Conservation (phyloP, 1,139 yeast genomes). For the Debaryomyces nepalensis region DNA sequence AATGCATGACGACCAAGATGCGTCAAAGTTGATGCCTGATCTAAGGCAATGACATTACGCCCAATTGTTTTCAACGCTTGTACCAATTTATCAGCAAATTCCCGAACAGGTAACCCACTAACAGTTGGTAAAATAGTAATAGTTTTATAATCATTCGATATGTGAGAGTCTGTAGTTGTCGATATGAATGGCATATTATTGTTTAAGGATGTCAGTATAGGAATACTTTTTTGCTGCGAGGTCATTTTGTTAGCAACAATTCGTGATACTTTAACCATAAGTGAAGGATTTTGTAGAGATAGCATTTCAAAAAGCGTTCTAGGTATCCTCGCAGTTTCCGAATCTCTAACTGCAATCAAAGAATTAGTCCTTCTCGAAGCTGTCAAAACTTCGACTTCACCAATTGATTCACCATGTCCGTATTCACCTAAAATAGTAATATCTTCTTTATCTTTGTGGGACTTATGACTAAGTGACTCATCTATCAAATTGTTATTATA, state of each 20-base stretch:
- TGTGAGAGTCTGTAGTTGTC: constrained; percentile 34
- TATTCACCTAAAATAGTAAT: constrained; percentile 67
- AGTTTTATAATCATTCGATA: constrained; percentile 69
- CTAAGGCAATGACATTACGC: constrained; percentile 73
- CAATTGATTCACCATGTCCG: constrained; percentile 94
- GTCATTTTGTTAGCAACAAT: constrained; percentile 78
- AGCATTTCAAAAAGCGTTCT: constrained; percentile 84
- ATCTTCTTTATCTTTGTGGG: constrained; percentile 31
- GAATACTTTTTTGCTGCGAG: constrained; percentile 23
- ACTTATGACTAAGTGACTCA: constrained; percentile 25
- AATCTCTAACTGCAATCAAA: constrained; percentile 86
- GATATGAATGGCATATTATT: constrained; percentile 22
- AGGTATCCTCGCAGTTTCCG: constrained; percentile 93
- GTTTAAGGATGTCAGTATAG: constrained; percentile 14
- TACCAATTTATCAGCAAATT: constrained; percentile 76
- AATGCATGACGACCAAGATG: constrained; percentile 93
- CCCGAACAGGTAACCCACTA: constrained; percentile 78
- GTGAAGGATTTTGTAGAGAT: constrained; percentile 83
- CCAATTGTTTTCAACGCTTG: constrained; percentile 75
- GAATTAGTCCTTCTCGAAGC: constrained; percentile 76
- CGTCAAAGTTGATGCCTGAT: constrained; percentile 78
- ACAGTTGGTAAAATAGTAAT: constrained; percentile 83
- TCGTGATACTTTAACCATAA: constrained; percentile 88
- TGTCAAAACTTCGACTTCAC: constrained; percentile 93
- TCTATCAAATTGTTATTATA: constrained; percentile 25